Base-by-base conservation (phyloP, 306 rosid genomes). In the Trifolium fragiferum region DNA sequence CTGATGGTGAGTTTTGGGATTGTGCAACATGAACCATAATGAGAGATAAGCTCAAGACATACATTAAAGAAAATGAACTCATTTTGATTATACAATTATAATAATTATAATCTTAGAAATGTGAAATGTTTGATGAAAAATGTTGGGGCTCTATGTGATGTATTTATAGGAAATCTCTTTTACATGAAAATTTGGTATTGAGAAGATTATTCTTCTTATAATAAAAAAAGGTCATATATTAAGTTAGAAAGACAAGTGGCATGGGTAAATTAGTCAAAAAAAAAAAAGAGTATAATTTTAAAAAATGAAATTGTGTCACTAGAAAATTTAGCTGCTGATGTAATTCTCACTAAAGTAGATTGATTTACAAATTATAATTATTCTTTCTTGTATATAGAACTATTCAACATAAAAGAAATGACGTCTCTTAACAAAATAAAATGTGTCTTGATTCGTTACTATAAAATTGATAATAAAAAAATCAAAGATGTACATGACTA, bases 1-100 rank as follows among this genome's bases (percentile, higher is more conserved):
- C 87, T 7, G 10, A 12, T 0, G 18, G 59, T 33, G 83, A 50
- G 72, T 83, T 40, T 65, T 86, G 85, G 4, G 84, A 85, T 13
- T 33, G 13, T 20, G 77, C 66, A 21, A 55, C 25, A 0, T 44
- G 2, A 58, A 5, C 16, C 18, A 67, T 23, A 0, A 53, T 25
- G 14, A 41, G 23, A 3, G 43, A 18, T 10, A 67, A 27, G 9
- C 75, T 68, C 61, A 77, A 68, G 8, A 77, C 21, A 69, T 5
- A 68, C 15, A 68, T 0, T 3, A 55, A 2, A 58, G 14, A 44
- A 20, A 68, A 9, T 49, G 63, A 68, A 67, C 69, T 55, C 77
- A 73, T 73, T 16, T 43, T 60, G 14, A 20, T 15, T 46, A 27
- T 3, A 14, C 44, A 9, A 20, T 15, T 46, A 27, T 3, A 14